Evolutionary conservation across 1,284 basidiomycete genomes (phyloP).

Genomic region (Papiliotrema fonsecae): DNA sequence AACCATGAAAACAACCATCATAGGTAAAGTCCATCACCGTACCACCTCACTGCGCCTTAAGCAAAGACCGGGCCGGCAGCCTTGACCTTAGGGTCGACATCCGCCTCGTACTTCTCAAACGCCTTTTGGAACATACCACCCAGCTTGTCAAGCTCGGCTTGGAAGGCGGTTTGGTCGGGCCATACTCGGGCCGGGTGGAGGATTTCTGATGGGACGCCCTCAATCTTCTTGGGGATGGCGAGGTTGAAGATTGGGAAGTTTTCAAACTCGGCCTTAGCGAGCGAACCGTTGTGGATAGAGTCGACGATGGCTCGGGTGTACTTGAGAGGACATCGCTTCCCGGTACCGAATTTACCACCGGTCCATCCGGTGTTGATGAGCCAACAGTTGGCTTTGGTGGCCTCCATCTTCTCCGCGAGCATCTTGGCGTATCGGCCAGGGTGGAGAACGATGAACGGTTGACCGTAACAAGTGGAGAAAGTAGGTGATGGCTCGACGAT

Average conservation of each 20-base stretch:
- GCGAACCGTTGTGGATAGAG: conserved; percentile 89
- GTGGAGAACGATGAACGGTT: conserved; percentile 97
- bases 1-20: too few species aligned
- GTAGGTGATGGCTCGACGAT: conserved; percentile 97
- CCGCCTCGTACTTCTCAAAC: conserved; percentile 80
- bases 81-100: conserved; percentile 71
- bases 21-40: not conserved
- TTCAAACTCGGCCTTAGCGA: conserved; percentile 80
- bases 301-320: conserved; percentile 95
- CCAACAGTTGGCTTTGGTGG: conserved; percentile 91
- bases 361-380: conserved; percentile 99
- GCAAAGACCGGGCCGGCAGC: conserved; percentile 62
- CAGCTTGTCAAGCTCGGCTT: conserved; percentile 75
- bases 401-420: conserved; percentile 91
- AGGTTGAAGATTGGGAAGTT: conserved; percentile 74
- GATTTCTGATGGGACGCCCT: conserved; percentile 80
- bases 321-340: conserved; percentile 90
- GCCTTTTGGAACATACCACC: conserved; percentile 90
- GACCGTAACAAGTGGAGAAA: conserved; percentile 98
- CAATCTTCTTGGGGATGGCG: conserved; percentile 70
- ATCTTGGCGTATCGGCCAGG: conserved; percentile 93
- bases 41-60: not conserved
- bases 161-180: conserved; percentile 79
- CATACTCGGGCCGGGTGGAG: conserved; percentile 82
- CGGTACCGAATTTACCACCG: conserved; percentile 84